A percentile compares a stretch with the other conserved stretches of the same genome.
Evolutionary conservation across 305 asterid genomes (phyloP).

Genomic region (Salvia sclarea): DNA sequence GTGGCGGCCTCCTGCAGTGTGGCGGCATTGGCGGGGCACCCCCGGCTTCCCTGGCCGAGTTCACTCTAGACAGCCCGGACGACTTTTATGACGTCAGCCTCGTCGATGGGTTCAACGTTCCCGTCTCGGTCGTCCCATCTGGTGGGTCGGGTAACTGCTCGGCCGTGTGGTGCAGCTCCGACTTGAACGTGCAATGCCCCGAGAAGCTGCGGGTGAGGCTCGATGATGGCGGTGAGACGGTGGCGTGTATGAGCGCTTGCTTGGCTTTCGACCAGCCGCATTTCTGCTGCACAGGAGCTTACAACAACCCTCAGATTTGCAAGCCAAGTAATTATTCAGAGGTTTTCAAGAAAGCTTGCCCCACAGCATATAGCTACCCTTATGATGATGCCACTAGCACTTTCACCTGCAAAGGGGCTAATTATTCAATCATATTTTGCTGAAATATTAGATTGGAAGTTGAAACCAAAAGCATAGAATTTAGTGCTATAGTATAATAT

Average conservation of each 20-base stretch:
- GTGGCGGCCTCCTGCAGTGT: conserved; percentile 53
- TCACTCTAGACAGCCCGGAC: conserved; percentile 51
- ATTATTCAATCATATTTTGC: conserved; percentile 55
- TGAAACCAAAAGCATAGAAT: neutral
- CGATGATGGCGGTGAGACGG: conserved; percentile 34
- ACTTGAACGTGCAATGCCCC: conserved; percentile 54
- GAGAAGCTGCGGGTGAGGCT: conserved; percentile 36
- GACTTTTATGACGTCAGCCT: conserved; percentile 69
- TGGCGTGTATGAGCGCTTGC: conserved; percentile 67
- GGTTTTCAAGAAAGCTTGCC: conserved; percentile 62
- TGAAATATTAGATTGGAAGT: conserved; percentile 22
- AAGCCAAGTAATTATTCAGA: conserved; percentile 50
- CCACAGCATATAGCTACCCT: conserved; percentile 58
- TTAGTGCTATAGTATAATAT: neutral
- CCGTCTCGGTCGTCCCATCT: conserved; percentile 49
- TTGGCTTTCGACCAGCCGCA: conserved; percentile 47
- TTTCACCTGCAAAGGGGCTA: conserved; percentile 55
- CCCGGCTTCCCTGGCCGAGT: conserved; percentile 69
- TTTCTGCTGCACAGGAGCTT: conserved; percentile 57
- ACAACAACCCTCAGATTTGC: conserved; percentile 46
- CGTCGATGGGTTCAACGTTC: conserved; percentile 71
- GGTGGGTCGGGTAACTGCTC: conserved; percentile 51
- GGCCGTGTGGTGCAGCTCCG: conserved; percentile 37
- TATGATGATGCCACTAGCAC: conserved; percentile 61
- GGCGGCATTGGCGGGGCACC: conserved; percentile 56